Evolutionary conservation across 441 rosid genomes (phyloP).

Genomic region (Gossypium trilobum): DNA sequence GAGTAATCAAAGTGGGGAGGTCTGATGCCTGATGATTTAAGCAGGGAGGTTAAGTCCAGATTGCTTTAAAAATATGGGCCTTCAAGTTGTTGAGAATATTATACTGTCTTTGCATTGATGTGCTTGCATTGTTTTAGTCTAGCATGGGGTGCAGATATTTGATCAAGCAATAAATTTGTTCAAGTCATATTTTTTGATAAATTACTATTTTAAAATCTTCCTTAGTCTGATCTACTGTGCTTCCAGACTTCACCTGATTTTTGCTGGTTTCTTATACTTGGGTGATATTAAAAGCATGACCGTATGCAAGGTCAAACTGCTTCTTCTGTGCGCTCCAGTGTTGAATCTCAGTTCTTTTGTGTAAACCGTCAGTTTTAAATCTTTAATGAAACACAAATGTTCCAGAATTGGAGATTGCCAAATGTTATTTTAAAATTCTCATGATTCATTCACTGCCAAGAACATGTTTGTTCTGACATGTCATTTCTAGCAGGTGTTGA

Average conservation of each 20-base stretch:
- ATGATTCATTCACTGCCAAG: background rate
- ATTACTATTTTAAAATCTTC: background rate
- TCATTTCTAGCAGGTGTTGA: slow-evolving; percentile 54
- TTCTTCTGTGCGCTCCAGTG: background rate
- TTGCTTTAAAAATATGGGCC: background rate
- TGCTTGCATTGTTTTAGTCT: background rate
- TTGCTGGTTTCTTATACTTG: slow-evolving; percentile 2
- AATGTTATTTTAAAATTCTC: slow-evolving; percentile 6
- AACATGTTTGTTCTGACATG: slow-evolving; percentile 8
- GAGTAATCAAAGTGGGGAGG: background rate
- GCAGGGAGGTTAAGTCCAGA: background rate
- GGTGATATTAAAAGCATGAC: background rate
- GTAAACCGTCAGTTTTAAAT: background rate
- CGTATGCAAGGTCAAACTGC: background rate
- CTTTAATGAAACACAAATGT: background rate
- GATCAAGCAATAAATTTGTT: background rate
- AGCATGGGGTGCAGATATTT: background rate
- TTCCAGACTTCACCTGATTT: background rate
- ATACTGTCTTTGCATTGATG: background rate
- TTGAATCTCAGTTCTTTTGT: background rate
- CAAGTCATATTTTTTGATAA: background rate
- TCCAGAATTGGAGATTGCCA: background rate
- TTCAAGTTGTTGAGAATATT: background rate
- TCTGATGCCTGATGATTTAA: background rate
- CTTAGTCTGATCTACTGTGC: background rate